These are phyloP conservation scores for Hypsizygus marmoreus DNA, from an alignment of 768 basidiomycete species.

Conservation along the genomic window DNA sequence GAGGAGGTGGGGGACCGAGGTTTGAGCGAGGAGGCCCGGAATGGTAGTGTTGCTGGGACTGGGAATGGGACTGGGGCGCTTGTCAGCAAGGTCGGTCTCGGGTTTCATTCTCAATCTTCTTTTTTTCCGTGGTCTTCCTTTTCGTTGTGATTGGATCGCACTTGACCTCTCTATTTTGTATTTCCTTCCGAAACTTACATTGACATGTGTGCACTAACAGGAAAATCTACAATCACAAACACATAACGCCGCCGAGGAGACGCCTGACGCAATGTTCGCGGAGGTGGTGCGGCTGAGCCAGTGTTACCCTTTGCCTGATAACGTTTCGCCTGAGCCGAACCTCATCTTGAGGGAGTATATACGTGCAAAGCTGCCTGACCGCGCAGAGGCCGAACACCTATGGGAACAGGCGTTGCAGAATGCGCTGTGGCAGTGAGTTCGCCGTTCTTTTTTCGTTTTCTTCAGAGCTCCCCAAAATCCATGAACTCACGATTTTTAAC, in stretches of 20 bases:
- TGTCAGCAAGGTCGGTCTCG: not conserved
- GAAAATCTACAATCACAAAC: too few species aligned
- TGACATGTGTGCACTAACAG: too few species aligned
- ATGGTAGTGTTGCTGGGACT: too few species aligned
- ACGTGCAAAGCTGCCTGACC: constrained; percentile 54
- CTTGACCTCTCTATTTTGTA: too few species aligned
- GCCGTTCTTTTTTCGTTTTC: constrained; percentile 6
- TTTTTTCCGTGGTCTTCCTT: too few species aligned
- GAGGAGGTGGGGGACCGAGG: constrained; percentile 21
- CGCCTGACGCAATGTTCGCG: constrained; percentile 31
- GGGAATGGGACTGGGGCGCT: too few species aligned
- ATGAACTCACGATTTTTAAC: not conserved
- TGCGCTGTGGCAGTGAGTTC: constrained; percentile 64
- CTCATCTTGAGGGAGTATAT: constrained; percentile 57
- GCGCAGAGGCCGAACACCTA: constrained; percentile 58
- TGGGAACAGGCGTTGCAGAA: constrained; percentile 65
- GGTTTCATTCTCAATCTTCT: too few species aligned
- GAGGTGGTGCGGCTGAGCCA: constrained; percentile 56
- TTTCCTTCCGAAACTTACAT: too few species aligned
- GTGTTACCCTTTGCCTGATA: constrained; percentile 53
- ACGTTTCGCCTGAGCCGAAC: constrained; percentile 52
- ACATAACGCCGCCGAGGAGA: constrained; percentile 17
- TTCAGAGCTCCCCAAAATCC: not conserved
- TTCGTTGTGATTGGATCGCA: too few species aligned
- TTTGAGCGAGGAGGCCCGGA: constrained; percentile 32